Evolutionary conservation across 208 protist genomes (phyloP).

Genomic region (Willaertia magna): DNA sequence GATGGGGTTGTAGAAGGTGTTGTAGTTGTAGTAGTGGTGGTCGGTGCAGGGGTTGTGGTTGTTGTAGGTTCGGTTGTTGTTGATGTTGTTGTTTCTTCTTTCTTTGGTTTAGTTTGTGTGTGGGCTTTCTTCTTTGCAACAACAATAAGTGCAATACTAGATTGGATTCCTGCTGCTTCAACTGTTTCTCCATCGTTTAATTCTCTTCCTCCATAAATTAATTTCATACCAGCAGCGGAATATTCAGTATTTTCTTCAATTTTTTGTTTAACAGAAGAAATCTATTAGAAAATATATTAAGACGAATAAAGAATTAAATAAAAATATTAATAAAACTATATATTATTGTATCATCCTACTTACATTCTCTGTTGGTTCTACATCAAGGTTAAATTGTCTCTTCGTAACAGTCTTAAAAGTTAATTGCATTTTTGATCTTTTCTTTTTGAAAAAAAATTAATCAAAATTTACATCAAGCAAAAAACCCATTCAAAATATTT

Average conservation of each 20-base stretch:
- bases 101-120: not conserved
- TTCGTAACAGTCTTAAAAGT: not conserved
- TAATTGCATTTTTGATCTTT: not conserved
- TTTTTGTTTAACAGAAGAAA: not conserved
- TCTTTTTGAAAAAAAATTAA: too few relatives aligned
- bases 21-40: not conserved
- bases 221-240: not conserved
- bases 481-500: too few relatives aligned
- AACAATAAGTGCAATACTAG: not conserved
- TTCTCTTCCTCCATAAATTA: slow-evolving; percentile 1
- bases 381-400: not conserved
- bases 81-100: not conserved
- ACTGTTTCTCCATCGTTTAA: not conserved
- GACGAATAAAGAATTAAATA: too few relatives aligned
- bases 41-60: not conserved
- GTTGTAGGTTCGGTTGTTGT: not conserved
- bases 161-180: not conserved
- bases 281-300: too few relatives aligned
- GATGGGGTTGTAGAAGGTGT: not conserved
- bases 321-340: not conserved
- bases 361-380: not conserved
- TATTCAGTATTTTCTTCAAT: not conserved
- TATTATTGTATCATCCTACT: not conserved
- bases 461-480: too few relatives aligned
- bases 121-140: not conserved